Conservation (phyloP, 441 rosid genomes). For the Gossypium trilobum region DNA sequence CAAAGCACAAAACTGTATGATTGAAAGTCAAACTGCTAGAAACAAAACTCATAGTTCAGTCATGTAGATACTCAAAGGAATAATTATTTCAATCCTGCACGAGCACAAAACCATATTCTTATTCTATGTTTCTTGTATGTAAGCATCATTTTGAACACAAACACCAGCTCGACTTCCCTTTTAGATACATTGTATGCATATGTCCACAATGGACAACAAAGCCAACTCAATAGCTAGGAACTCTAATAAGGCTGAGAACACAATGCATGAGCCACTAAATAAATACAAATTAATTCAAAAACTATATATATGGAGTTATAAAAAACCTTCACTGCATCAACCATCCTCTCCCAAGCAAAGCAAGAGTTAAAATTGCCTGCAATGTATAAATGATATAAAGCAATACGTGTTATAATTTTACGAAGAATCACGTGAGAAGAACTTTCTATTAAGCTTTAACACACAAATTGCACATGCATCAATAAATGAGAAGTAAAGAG, state of each 20-base stretch:
- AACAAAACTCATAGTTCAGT: neutral
- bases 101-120: neutral
- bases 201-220: neutral
- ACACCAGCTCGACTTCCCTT: neutral
- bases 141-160: neutral
- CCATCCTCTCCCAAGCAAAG: conserved; percentile 50
- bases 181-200: neutral
- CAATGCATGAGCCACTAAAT: neutral
- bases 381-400: conserved; percentile 13
- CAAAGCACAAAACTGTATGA: neutral
- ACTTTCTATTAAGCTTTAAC: neutral
- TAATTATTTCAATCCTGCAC: conserved; percentile 1
- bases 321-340: conserved; percentile 53
- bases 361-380: conserved; percentile 31
- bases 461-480: neutral
- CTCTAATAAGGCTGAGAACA: conserved; percentile 3
- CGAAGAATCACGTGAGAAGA: neutral
- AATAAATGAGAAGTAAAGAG: neutral
- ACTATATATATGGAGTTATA: neutral
- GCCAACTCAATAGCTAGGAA: neutral
- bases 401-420: neutral
- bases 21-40: conserved; percentile 1
- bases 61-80: neutral
- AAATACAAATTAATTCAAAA: neutral
- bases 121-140: neutral